Evolutionary conservation across 1,284 basidiomycete species (phyloP).

Genomic region (Bjerkandera adusta): DNA sequence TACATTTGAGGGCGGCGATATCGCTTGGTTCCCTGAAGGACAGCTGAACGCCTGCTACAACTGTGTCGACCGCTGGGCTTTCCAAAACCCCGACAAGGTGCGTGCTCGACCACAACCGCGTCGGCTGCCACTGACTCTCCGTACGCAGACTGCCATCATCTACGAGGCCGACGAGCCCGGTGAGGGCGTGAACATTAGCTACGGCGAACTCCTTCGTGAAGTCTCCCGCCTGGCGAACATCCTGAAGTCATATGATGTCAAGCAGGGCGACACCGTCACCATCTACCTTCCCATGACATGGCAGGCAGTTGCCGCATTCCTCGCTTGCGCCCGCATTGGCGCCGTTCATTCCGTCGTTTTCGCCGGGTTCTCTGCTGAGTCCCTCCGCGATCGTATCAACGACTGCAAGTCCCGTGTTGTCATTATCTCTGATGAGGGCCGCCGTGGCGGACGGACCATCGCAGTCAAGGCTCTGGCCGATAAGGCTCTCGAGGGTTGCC

Average conservation of each 20-base stretch:
- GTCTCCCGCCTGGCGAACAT: conserved; percentile 92
- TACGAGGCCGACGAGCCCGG: conserved; percentile 97
- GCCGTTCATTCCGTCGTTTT: conserved; percentile 99
- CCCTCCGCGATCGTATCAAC: conserved; percentile 88
- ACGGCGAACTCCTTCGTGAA: conserved; percentile 85
- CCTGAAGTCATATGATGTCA: conserved; percentile 86
- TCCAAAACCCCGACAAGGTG: conserved; percentile 87
- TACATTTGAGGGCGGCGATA: conserved; percentile 83
- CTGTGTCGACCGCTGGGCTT: conserved; percentile 96
- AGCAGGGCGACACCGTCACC: conserved; percentile 94
- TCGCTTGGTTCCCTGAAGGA: conserved; percentile 95
- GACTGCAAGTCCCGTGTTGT: conserved; percentile 91
- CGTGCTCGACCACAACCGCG: not conserved
- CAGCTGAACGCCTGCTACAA: conserved; percentile 93
- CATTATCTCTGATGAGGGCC: conserved; percentile 95
- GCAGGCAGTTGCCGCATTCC: conserved; percentile 94
- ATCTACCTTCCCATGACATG: conserved; percentile 90
- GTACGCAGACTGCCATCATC: conserved; percentile 86
- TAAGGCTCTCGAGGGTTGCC: conserved; percentile 84
- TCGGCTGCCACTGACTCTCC: not conserved
- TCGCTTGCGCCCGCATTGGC: conserved; percentile 96
- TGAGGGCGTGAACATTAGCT: conserved; percentile 77
- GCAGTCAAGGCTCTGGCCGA: conserved; percentile 97
- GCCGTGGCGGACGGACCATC: conserved; percentile 91
- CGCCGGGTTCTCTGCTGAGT: conserved; percentile 97